A percentile compares a stretch with the other conserved stretches of the same genome.
phyloP scores from a whole-genome alignment of 169 alveolate species.

The Plasmodium coatneyi region DNA sequence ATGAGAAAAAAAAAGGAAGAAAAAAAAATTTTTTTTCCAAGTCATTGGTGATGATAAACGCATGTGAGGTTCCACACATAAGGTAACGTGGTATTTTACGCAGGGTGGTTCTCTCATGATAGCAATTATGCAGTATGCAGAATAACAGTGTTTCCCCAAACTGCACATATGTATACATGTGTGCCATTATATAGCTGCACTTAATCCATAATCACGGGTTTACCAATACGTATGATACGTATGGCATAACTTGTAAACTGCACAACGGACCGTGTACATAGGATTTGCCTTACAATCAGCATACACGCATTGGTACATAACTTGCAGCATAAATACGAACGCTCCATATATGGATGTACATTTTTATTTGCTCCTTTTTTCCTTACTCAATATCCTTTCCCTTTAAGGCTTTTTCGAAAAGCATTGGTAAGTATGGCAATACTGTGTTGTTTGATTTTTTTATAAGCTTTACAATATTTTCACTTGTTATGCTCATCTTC shows the following conservation, averaged over 20 bases:
- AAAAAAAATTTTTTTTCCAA: not conserved
- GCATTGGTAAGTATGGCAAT: slow-evolving; percentile 95
- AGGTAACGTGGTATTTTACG: not conserved
- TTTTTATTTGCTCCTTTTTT: not conserved
- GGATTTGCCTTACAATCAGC: not conserved
- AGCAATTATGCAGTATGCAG: not conserved
- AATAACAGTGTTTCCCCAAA: not conserved
- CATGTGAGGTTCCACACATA: not conserved
- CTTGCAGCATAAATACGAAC: not conserved
- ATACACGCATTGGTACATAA: slow-evolving; percentile 7
- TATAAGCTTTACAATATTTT: slow-evolving; percentile 90
- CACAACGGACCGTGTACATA: not conserved
- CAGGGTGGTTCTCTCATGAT: not conserved
- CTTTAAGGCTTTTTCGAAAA: slow-evolving; percentile 92
- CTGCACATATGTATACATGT: not conserved
- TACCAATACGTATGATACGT: not conserved
- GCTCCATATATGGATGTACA: not conserved
- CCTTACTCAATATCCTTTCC: slow-evolving; percentile 89
- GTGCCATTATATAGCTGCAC: slow-evolving; percentile 78
- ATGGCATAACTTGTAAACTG: not conserved
- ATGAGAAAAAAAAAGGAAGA: not conserved
- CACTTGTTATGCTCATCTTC: slow-evolving; percentile 92
- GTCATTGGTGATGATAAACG: not conserved
- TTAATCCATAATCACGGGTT: slow-evolving; percentile 39
- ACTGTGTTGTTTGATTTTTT: slow-evolving; percentile 92